Evolutionary conservation across 495 filamentous ascomycete species (phyloP), one percentile per base, ranked within the genome.

Genomic region (Lasiosphaeria ovina): DNA sequence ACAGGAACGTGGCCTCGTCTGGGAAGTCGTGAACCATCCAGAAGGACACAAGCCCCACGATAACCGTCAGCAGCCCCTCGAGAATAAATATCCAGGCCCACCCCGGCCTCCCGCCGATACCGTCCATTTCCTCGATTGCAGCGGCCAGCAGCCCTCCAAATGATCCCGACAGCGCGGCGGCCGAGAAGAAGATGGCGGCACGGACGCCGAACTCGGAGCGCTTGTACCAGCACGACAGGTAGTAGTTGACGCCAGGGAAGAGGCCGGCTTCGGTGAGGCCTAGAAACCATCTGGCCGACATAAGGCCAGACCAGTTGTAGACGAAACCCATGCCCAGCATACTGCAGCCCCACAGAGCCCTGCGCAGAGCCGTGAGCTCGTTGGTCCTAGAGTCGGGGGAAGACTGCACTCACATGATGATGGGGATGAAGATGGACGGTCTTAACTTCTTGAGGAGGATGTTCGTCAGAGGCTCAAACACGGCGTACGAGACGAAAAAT

Each of bases 11-110:
- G 6, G 93, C 93, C 48, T 88, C 79, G 65, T 92, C 89, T 0
- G 93, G 93, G 69, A 96, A 97, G 67, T 98, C 91, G 63, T 90
- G 84, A 3, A 98, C 91, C 75, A 91, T 82, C 88, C 89, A 94
- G 73, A 91, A 93, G 10, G 87, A 91, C 1, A 78, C 73, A 4
- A 92, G 42, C 6, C 89, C 93, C 35, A 93, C 81, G 9, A 96
- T 4, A 8, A 94, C 71, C 0, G 92, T 96, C 3, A 85, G 75
- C 0, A 94, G 74, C 0, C 92, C 92, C 71, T 94, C 91, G 35
- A 91, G 72, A 61, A 88, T 84, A 68, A 93, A 93, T 59, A 95
- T 95, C 91, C 91, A 95, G 0, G 87, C 81, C 91, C 91, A 94
- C 3, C 91, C 90, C 0, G 72, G 65, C 47, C 82, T 82, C 12